Percentiles rank a stretch among this genome's conserved stretches.
Conservation (phyloP, 2,329 filamentous ascomycete genomes). For the Hypoxylon sp. region DNA sequence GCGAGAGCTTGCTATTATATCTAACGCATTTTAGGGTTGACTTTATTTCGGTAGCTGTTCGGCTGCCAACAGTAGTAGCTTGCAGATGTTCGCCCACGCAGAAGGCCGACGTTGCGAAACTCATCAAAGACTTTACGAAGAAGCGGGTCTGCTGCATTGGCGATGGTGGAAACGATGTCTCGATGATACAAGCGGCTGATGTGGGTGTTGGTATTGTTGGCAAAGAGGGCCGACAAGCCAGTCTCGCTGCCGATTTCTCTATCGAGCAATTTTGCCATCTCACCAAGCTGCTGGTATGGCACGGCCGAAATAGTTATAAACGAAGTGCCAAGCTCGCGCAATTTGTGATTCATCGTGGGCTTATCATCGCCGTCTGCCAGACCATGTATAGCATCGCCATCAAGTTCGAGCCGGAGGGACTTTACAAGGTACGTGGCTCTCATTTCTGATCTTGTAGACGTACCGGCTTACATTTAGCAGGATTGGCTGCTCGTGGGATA, state of each 20-base stretch:
- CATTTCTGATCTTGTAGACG: neutral
- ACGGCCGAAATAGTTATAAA: slow-evolving; percentile 97
- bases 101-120: slow-evolving; percentile 89
- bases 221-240: slow-evolving; percentile 95
- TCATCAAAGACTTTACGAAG: slow-evolving; percentile 91
- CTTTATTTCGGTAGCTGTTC: slow-evolving; percentile 89
- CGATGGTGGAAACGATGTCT: slow-evolving; percentile 97
- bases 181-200: slow-evolving; percentile 98
- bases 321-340: slow-evolving; percentile 93
- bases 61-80: slow-evolving; percentile 89
- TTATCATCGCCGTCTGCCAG: slow-evolving; percentile 95
- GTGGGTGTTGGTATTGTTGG: slow-evolving; percentile 98
- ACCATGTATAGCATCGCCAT: slow-evolving; percentile 97
- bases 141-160: slow-evolving; percentile 98
- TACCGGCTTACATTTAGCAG: slow-evolving; percentile 48
- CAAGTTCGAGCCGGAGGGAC: slow-evolving; percentile 88
- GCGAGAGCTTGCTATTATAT: slow-evolving; percentile 86
- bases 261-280: slow-evolving; percentile 95
- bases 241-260: slow-evolving; percentile 93
- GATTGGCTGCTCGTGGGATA: slow-evolving; percentile 98
- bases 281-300: slow-evolving; percentile 98
- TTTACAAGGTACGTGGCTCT: slow-evolving; percentile 72
- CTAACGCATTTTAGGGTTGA: slow-evolving; percentile 82
- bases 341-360: slow-evolving; percentile 96
- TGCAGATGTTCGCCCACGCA: slow-evolving; percentile 97